A percentile compares a stretch with the other conserved stretches of the same genome.
phyloP scores from a whole-genome alignment of 192 early-diverging fungal genomes.

The Coemansia sp. region DNA sequence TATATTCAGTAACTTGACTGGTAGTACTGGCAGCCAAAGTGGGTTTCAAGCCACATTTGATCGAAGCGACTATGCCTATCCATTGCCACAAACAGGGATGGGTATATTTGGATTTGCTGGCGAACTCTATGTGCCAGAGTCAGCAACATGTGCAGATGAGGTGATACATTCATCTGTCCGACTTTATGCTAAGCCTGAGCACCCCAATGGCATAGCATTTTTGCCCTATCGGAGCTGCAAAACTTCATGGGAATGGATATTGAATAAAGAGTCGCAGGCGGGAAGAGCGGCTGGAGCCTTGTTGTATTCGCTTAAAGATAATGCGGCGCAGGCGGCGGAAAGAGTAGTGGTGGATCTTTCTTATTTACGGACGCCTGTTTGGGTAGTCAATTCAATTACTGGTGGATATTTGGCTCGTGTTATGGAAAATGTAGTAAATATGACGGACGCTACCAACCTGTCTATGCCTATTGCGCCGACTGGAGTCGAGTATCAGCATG shows the following conservation, averaged over 20 bases:
- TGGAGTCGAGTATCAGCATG: conserved; percentile 10
- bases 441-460: neutral
- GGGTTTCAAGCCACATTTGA: conserved; percentile 38
- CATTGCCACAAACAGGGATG: conserved; percentile 29
- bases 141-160: conserved; percentile 27
- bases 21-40: neutral
- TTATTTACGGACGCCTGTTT: conserved; percentile 27
- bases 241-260: conserved; percentile 25
- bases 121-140: conserved; percentile 34
- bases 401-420: conserved; percentile 25
- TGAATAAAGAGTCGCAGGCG: conserved; percentile 14
- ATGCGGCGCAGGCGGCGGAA: conserved; percentile 43
- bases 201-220: conserved; percentile 32
- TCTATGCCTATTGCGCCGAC: conserved; percentile 11
- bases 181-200: neutral
- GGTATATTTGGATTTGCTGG: conserved; percentile 31
- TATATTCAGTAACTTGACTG: conserved; percentile 17
- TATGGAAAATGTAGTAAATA: conserved; percentile 6
- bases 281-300: conserved; percentile 28
- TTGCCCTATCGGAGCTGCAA: conserved; percentile 35
- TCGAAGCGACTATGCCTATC: conserved; percentile 43
- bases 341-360: conserved; percentile 11
- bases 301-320: conserved; percentile 39
- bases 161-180: conserved; percentile 3
- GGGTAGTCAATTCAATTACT: conserved; percentile 38